These are phyloP conservation scores for Wickerhamiella alocasiicola DNA, from an alignment of 805 yeast species.

Conservation along the genomic window DNA sequence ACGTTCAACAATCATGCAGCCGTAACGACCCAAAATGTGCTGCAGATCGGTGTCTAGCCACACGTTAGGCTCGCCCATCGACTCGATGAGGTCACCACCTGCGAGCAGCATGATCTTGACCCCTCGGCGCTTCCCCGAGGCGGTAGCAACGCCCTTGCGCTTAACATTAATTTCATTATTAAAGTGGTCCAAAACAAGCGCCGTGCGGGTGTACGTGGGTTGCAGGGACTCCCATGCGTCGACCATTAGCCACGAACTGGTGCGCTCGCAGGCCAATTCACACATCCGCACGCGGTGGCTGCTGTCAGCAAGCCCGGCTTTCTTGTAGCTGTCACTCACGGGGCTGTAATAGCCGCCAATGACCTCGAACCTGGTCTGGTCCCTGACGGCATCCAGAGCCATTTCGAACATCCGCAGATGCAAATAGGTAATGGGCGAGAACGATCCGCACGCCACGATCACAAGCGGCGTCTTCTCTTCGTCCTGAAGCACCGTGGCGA, in stretches of 20 bases:
- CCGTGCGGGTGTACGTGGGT: constrained; percentile 82
- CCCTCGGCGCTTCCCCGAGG: constrained; percentile 42
- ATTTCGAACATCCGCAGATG: constrained; percentile 97
- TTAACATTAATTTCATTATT: constrained; percentile 88
- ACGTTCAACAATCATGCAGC: constrained; percentile 91
- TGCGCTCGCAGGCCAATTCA: constrained; percentile 93
- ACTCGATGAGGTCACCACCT: constrained; percentile 94
- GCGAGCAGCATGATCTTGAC: constrained; percentile 93
- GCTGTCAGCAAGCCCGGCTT: constrained; percentile 83
- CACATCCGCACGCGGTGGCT: constrained; percentile 94
- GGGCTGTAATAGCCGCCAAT: constrained; percentile 96
- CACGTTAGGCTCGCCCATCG: constrained; percentile 99
- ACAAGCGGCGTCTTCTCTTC: constrained; percentile 78
- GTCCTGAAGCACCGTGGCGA: constrained; percentile 56
- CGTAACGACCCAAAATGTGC: constrained; percentile 90
- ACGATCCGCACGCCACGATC: constrained; percentile 94
- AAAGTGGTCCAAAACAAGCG: constrained; percentile 90
- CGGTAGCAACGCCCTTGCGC: constrained; percentile 64
- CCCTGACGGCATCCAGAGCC: constrained; percentile 90
- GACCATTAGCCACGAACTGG: constrained; percentile 96
- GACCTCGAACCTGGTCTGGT: constrained; percentile 87
- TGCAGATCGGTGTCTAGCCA: constrained; percentile 96
- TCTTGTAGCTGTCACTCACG: constrained; percentile 77
- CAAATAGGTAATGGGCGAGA: constrained; percentile 87
- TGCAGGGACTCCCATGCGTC: constrained; percentile 98